Conservation (phyloP, 164 flowering plant species). For the Euptelea pleiosperma region DNA sequence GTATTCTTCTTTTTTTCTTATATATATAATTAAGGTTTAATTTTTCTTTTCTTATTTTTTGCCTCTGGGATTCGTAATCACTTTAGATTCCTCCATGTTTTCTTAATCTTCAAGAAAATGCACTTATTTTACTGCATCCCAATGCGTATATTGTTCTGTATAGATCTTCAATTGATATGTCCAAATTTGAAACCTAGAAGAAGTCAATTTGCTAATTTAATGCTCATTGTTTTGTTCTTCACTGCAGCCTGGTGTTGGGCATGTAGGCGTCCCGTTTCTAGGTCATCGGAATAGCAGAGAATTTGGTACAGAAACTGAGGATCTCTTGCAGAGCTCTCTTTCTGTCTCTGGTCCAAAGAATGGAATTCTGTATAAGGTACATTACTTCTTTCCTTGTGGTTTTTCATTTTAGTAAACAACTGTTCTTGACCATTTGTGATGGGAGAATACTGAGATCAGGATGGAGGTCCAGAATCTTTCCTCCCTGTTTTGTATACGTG, state of each 20-base stretch:
- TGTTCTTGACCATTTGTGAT: background rate
- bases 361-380: slow-evolving; percentile 54
- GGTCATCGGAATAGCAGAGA: slow-evolving; percentile 26
- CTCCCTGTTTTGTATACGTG: too few species aligned
- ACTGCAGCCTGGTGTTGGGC: slow-evolving; percentile 47
- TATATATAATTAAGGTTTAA: too few species aligned
- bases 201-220: background rate
- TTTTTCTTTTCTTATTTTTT: too few species aligned
- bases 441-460: background rate
- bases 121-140: too few species aligned
- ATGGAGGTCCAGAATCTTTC: too few species aligned
- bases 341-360: slow-evolving; percentile 43
- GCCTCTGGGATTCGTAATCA: too few species aligned
- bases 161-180: background rate
- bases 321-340: slow-evolving; percentile 40
- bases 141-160: too few species aligned
- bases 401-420: background rate
- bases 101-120: too few species aligned
- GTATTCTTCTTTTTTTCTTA: too few species aligned
- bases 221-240: background rate
- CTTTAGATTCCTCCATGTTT: too few species aligned
- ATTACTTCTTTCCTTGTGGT: slow-evolving; percentile 1
- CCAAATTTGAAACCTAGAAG: background rate
- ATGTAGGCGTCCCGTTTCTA: slow-evolving; percentile 26
- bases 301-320: slow-evolving; percentile 33